These are phyloP conservation scores for Microbotryomycetes sp. DNA, from an alignment of 1,284 basidiomycete genomes.

Conservation along the genomic window DNA sequence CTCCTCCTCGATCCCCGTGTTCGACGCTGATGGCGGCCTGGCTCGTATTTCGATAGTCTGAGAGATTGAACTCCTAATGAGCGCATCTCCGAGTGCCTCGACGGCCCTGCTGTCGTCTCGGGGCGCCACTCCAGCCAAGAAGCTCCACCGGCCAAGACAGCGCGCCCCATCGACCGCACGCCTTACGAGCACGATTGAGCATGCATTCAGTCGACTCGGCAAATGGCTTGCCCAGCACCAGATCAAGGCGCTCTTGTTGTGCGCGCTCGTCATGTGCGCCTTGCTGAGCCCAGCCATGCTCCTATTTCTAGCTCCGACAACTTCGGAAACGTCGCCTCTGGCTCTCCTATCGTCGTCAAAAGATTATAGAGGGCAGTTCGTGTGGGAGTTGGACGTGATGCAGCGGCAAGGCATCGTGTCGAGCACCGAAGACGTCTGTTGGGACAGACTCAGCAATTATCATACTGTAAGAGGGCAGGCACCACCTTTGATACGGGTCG, in stretches of 20 bases:
- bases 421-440: slow-evolving; percentile 34
- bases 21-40: too few species aligned
- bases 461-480: slow-evolving; percentile 16
- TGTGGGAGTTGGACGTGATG: slow-evolving; percentile 28
- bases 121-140: background rate
- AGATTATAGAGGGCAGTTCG: slow-evolving; percentile 19
- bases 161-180: background rate
- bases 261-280: slow-evolving; percentile 88
- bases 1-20: too few species aligned
- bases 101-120: background rate
- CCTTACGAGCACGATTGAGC: background rate
- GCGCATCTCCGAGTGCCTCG: background rate
- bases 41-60: too few species aligned
- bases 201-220: background rate
- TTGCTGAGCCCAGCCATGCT: slow-evolving; percentile 88
- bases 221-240: slow-evolving; percentile 60
- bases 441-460: slow-evolving; percentile 56
- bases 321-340: slow-evolving; percentile 11
- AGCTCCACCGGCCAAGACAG: background rate
- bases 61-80: too few species aligned
- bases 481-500: slow-evolving; percentile 65
- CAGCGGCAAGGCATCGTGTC: slow-evolving; percentile 20
- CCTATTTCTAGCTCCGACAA: slow-evolving; percentile 57
- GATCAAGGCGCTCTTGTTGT: slow-evolving; percentile 86
- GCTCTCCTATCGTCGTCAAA: slow-evolving; percentile 12